Evolutionary conservation across 257 asterid species (phyloP).

Genomic region (Rhazya stricta): DNA sequence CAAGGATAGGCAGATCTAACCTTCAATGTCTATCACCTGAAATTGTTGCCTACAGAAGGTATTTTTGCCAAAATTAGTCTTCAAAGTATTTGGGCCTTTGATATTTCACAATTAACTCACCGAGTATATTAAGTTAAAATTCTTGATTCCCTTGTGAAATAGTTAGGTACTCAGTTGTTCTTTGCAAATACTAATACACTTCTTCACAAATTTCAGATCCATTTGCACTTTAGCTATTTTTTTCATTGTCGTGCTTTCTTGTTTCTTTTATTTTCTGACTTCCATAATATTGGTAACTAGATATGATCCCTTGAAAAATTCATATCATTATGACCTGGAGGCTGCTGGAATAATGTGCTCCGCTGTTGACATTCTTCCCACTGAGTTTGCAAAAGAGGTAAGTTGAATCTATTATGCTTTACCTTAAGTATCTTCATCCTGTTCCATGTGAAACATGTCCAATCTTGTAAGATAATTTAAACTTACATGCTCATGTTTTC

Average conservation of each 20-base stretch:
- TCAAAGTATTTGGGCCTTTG: neutral
- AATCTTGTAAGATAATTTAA: neutral
- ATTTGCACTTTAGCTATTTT: neutral
- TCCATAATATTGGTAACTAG: slow-evolving; percentile 28
- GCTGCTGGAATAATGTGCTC: slow-evolving; percentile 80
- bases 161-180: neutral
- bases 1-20: neutral
- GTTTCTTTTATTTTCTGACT: neutral
- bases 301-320: slow-evolving; percentile 63
- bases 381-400: slow-evolving; percentile 96
- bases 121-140: neutral
- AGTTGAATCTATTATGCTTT: neutral
- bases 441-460: neutral
- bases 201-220: neutral
- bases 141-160: neutral
- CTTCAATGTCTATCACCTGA: neutral
- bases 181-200: neutral
- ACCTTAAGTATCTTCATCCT: neutral
- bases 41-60: neutral
- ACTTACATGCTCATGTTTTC: slow-evolving; percentile 5
- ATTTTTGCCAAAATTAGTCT: neutral
- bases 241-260: neutral
- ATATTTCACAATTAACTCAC: neutral
- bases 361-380: slow-evolving; percentile 95
- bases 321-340: slow-evolving; percentile 74